Percentiles rank a stretch among this genome's conserved stretches.
Evolutionary conservation across 1,284 basidiomycete genomes (phyloP).

Genomic region (Paramarasmius palmivorus): DNA sequence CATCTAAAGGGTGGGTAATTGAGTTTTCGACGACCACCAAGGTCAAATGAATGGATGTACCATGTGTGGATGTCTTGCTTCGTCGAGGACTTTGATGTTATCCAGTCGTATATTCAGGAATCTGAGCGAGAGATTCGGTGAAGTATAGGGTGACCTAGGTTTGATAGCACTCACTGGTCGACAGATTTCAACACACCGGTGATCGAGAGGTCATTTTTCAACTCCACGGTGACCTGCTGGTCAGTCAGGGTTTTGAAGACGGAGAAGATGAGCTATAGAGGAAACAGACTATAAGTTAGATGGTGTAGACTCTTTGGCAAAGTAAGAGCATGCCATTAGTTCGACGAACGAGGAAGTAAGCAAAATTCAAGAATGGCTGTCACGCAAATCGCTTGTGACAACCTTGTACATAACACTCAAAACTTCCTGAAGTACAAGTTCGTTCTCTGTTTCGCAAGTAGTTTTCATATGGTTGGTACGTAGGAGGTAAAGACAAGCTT

Average conservation of each 20-base stretch:
- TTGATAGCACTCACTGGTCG: conserved; percentile 77
- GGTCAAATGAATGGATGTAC: conserved; percentile 43
- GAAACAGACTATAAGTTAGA: conserved; percentile 7
- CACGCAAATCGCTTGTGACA: too few species aligned
- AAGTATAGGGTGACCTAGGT: conserved; percentile 5
- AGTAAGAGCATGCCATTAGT: conserved; percentile 16
- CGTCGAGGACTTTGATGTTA: conserved; percentile 91
- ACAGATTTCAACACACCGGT: conserved; percentile 96
- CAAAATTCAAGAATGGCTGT: background rate
- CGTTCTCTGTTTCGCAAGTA: conserved; percentile 1
- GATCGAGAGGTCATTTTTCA: conserved; percentile 99
- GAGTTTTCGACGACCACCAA: background rate
- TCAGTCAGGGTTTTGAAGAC: conserved; percentile 99
- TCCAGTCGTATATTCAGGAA: conserved; percentile 98
- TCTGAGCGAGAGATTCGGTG: conserved; percentile 39
- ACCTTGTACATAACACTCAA: too few species aligned
- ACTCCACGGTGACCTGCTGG: conserved; percentile 95
- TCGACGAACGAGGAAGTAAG: background rate
- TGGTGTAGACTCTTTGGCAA: conserved; percentile 1
- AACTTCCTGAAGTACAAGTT: background rate
- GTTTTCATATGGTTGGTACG: background rate
- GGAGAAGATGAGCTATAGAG: conserved; percentile 87
- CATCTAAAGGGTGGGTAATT: conserved; percentile 61
- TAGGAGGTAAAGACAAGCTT: conserved; percentile 2
- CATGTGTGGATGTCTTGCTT: conserved; percentile 96